These are phyloP conservation scores for Pseudoturritis turrita DNA, from an alignment of 345 rosid genomes.

Conservation along the genomic window DNA sequence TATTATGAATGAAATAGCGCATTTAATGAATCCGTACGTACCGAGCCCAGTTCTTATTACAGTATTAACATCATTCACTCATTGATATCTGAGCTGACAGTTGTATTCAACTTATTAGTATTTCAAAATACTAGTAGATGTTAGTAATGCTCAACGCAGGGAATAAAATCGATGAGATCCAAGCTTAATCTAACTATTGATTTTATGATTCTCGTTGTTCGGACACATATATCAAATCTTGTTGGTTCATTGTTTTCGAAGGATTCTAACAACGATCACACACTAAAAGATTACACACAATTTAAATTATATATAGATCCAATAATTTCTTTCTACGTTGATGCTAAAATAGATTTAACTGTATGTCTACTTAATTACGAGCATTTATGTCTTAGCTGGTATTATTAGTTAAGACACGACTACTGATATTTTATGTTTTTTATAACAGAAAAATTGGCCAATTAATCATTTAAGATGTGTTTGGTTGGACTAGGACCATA, in stretches of 20 bases:
- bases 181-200: neutral
- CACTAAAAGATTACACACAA: neutral
- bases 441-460: neutral
- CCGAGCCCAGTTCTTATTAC: neutral
- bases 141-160: neutral
- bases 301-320: neutral
- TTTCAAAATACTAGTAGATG: neutral
- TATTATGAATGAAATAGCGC: neutral
- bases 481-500: neutral
- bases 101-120: conserved; percentile 7
- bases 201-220: neutral
- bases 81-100: conserved; percentile 23
- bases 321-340: neutral
- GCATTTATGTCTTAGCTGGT: neutral
- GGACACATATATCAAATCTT: conserved; percentile 13
- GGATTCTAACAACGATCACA: conserved; percentile 1
- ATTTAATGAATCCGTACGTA: conserved; percentile 24
- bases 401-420: neutral
- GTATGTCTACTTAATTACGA: neutral
- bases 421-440: neutral
- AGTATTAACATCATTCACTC: neutral
- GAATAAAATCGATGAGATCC: conserved; percentile 18
- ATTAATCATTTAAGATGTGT: neutral
- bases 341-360: neutral
- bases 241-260: conserved; percentile 1